Percentiles rank a stretch among this genome's conserved stretches.
Evolutionary conservation across 176 grass and related monocot species (phyloP).

Genomic region (Carex myosuroides): DNA sequence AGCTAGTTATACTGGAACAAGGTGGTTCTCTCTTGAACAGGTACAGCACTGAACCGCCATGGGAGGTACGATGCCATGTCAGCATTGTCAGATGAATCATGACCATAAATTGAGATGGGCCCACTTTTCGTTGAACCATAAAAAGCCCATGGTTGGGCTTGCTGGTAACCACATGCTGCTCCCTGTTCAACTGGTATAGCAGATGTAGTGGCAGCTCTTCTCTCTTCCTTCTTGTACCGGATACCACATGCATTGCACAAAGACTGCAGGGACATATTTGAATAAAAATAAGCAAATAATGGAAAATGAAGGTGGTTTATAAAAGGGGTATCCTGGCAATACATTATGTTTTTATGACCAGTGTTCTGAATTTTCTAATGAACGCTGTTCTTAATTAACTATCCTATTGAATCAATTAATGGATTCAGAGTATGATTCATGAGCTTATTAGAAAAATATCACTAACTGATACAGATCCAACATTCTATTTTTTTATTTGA

Average conservation of each 20-base stretch:
- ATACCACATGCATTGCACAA: conserved; percentile 26
- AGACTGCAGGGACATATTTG: not conserved
- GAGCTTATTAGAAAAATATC: not conserved
- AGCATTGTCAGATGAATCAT: conserved; percentile 1
- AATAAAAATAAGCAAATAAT: not conserved
- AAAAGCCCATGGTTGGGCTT: conserved; percentile 17
- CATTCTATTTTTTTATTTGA: not conserved
- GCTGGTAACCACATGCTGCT: conserved; percentile 21
- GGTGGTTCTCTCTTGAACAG: conserved; percentile 7
- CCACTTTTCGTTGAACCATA: conserved; percentile 3
- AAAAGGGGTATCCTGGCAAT: too few species aligned
- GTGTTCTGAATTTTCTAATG: not conserved
- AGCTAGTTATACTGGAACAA: conserved; percentile 26
- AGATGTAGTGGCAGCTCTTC: conserved; percentile 7
- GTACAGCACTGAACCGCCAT: conserved; percentile 17
- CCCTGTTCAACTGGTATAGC: conserved; percentile 3
- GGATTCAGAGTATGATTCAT: not conserved
- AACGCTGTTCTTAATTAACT: too few species aligned
- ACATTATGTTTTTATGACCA: not conserved
- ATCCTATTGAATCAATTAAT: too few species aligned
- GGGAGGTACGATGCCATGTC: conserved; percentile 17
- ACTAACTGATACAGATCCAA: not conserved
- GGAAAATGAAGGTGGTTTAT: not conserved
- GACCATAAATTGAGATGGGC: conserved; percentile 1
- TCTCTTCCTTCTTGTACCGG: conserved; percentile 24